phyloP scores from a whole-genome alignment of 176 grass and related monocot species.

The Carex kokanica region DNA sequence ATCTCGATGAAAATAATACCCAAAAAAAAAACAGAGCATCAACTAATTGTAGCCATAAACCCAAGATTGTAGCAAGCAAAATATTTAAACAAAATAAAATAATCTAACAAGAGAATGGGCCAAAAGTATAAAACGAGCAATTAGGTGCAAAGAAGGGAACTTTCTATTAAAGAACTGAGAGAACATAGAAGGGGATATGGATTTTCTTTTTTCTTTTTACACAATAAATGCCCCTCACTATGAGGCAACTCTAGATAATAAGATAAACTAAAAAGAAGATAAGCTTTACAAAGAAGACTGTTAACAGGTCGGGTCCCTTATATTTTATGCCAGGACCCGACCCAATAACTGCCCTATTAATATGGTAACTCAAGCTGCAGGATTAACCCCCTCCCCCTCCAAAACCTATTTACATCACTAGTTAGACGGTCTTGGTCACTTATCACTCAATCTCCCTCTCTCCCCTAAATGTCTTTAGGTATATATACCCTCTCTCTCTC shows the following conservation, averaged over 20 bases:
- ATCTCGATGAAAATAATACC: neutral
- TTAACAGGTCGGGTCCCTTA: neutral
- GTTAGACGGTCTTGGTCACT: slow-evolving; percentile 13
- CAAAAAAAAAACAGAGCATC: neutral
- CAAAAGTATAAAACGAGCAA: neutral
- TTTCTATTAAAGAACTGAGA: slow-evolving; percentile 1
- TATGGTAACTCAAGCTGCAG: neutral
- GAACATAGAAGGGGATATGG: neutral
- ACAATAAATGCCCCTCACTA: slow-evolving; percentile 15
- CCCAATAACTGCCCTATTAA: neutral
- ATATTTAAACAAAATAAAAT: neutral
- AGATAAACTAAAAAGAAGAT: neutral
- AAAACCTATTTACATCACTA: slow-evolving; percentile 19
- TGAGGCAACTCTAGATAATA: slow-evolving; percentile 4
- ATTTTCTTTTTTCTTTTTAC: slow-evolving; percentile 14
- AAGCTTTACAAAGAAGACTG: neutral
- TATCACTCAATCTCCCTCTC: neutral
- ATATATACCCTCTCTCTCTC: slow-evolving; percentile 6
- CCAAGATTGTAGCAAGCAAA: neutral
- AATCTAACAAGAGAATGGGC: neutral
- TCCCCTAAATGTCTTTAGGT: slow-evolving; percentile 15
- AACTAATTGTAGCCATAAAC: neutral
- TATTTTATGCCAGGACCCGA: neutral
- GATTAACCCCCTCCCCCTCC: neutral
- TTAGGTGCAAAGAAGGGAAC: neutral